Conservation (phyloP, 805 yeast species). For the Crinitomyces ghanaensis region DNA sequence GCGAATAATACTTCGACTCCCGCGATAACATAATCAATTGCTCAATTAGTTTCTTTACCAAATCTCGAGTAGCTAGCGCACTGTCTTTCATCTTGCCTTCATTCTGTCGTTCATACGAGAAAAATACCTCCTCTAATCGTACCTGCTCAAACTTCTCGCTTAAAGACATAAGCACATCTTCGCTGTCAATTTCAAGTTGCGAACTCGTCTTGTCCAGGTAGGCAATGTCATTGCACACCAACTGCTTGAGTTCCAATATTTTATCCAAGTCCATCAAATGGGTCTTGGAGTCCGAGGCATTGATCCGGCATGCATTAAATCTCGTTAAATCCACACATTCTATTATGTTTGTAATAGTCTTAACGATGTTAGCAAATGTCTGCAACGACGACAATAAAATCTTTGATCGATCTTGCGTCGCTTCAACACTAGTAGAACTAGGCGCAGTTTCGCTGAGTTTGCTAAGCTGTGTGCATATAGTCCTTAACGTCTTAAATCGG, state of each 20-base stretch:
- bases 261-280: conserved; percentile 36
- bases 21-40: no score
- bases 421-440: conserved; percentile 4
- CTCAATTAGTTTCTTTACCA: no score
- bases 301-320: conserved; percentile 11
- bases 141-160: conserved; percentile 10
- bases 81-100: conserved; percentile 10
- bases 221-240: conserved; percentile 34
- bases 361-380: conserved; percentile 9
- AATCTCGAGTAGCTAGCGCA: no score
- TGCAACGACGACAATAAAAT: conserved; percentile 11
- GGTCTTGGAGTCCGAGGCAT: conserved; percentile 5
- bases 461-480: conserved; percentile 6
- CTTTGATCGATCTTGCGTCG: conserved; percentile 10
- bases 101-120: conserved; percentile 9
- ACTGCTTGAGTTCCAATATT: conserved; percentile 64
- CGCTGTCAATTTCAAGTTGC: conserved; percentile 10
- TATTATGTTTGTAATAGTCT: conserved; percentile 27
- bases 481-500: conserved; percentile 6
- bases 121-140: conserved; percentile 12
- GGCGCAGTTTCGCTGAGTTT: conserved; percentile 6
- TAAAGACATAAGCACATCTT: conserved; percentile 13
- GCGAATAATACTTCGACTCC: no score
- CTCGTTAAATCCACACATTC: conserved; percentile 20
- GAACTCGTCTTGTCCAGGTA: conserved; percentile 7